Evolutionary conservation across 148 eudicot species (phyloP).

Genomic region (Arbutus unedo): DNA sequence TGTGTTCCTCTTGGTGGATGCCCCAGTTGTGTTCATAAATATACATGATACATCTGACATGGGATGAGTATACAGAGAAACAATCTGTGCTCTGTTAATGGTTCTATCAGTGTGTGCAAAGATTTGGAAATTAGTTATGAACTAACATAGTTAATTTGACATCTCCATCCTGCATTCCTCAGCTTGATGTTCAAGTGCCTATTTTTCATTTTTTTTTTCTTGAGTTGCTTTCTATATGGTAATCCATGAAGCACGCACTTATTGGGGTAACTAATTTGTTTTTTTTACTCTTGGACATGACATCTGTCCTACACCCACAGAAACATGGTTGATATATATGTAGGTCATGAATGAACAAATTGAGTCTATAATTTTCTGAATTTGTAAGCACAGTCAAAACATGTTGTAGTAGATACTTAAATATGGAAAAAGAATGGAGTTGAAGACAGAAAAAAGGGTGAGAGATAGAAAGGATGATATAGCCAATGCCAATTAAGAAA

Average conservation of each 20-base stretch:
- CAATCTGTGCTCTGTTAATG: background rate
- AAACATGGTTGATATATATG: background rate
- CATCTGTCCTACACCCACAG: background rate
- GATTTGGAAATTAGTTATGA: background rate
- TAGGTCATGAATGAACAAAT: background rate
- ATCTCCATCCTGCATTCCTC: constrained; percentile 1
- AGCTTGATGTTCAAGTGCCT: background rate
- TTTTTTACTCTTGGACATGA: background rate
- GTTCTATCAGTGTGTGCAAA: background rate
- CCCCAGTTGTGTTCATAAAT: background rate
- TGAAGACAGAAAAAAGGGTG: no score
- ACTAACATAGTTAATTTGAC: background rate
- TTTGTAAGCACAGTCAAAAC: background rate
- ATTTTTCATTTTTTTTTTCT: background rate
- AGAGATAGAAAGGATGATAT: background rate
- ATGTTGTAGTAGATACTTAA: background rate
- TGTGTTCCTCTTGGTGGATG: background rate
- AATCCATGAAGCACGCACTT: background rate
- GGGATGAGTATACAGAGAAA: background rate
- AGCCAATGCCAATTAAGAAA: no score
- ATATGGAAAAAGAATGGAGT: background rate
- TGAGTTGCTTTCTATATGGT: background rate
- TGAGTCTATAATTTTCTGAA: background rate
- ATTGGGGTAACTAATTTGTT: background rate
- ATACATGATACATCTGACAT: background rate